Evolutionary conservation across 805 yeast genomes (phyloP).

Genomic region (Ogataea populi-albae): DNA sequence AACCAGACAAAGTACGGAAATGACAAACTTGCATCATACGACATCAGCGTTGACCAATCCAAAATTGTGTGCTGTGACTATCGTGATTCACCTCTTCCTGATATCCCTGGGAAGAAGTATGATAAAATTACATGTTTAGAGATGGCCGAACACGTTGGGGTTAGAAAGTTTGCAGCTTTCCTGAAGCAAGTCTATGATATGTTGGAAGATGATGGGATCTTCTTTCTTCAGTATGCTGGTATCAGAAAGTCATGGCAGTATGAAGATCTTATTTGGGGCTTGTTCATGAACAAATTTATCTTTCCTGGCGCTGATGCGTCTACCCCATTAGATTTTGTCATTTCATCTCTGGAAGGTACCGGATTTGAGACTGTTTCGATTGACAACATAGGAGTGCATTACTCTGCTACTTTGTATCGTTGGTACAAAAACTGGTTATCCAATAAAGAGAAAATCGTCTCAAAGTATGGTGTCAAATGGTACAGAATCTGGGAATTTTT

Average conservation of each 20-base stretch:
- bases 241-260: slow-evolving; percentile 91
- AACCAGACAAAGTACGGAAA: slow-evolving; percentile 93
- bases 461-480: slow-evolving; percentile 87
- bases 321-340: slow-evolving; percentile 84
- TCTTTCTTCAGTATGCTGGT: slow-evolving; percentile 87
- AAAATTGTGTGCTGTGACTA: slow-evolving; percentile 79
- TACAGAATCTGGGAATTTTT: slow-evolving; percentile 92
- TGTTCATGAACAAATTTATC: slow-evolving; percentile 92
- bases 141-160: slow-evolving; percentile 97
- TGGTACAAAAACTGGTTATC: slow-evolving; percentile 95
- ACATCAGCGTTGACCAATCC: slow-evolving; percentile 66
- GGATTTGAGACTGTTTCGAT: slow-evolving; percentile 83
- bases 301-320: slow-evolving; percentile 98
- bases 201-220: slow-evolving; percentile 88
- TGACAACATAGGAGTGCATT: slow-evolving; percentile 90
- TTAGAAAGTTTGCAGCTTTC: slow-evolving; percentile 74
- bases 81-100: slow-evolving; percentile 82
- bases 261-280: slow-evolving; percentile 91
- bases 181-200: slow-evolving; percentile 77
- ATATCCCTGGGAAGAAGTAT: slow-evolving; percentile 49
- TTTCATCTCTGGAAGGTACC: slow-evolving; percentile 70
- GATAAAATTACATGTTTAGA: slow-evolving; percentile 88
- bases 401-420: slow-evolving; percentile 86
- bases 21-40: slow-evolving; percentile 62
- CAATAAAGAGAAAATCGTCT: slow-evolving; percentile 69